phyloP scores from a whole-genome alignment of 2,329 filamentous ascomycete genomes.

The Grosmannia huntii region DNA sequence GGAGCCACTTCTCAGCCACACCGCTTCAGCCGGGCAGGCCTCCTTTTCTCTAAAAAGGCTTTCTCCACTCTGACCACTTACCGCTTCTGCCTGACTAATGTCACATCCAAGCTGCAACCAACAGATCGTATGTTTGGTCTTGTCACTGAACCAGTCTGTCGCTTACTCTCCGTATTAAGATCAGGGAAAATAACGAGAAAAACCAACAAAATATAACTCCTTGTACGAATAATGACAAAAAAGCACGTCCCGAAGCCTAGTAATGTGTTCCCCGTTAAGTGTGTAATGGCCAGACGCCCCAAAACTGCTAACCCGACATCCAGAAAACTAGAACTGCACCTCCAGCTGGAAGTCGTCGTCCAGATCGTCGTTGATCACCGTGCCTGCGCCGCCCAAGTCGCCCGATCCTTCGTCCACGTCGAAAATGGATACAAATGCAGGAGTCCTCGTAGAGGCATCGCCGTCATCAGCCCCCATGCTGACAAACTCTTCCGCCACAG shows the following conservation, averaged over 20 bases:
- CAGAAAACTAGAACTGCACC: conserved; percentile 19
- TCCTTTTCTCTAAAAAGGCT: not conserved
- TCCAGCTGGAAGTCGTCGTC: conserved; percentile 46
- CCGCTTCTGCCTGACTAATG: not conserved
- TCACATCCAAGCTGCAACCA: not conserved
- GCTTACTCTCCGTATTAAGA: not conserved
- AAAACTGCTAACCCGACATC: not conserved
- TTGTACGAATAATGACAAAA: not conserved
- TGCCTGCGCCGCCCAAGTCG: conserved; percentile 20
- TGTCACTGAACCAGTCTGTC: not conserved
- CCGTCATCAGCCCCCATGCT: not conserved
- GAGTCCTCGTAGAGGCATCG: conserved; percentile 25
- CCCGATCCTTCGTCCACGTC: conserved; percentile 27
- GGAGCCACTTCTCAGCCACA: not conserved
- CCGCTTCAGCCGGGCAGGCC: not conserved
- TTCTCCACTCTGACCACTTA: no score
- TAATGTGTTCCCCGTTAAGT: not conserved
- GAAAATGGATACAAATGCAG: conserved; percentile 47
- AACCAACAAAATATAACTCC: not conserved
- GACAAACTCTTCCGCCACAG: not conserved
- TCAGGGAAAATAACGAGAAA: not conserved
- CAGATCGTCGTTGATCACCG: conserved; percentile 26
- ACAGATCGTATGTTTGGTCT: not conserved
- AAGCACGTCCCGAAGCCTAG: not conserved
- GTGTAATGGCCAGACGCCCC: not conserved